These are phyloP conservation scores for Stenogyne calaminthoides DNA, from an alignment of 305 asterid species.

Conservation along the genomic window DNA sequence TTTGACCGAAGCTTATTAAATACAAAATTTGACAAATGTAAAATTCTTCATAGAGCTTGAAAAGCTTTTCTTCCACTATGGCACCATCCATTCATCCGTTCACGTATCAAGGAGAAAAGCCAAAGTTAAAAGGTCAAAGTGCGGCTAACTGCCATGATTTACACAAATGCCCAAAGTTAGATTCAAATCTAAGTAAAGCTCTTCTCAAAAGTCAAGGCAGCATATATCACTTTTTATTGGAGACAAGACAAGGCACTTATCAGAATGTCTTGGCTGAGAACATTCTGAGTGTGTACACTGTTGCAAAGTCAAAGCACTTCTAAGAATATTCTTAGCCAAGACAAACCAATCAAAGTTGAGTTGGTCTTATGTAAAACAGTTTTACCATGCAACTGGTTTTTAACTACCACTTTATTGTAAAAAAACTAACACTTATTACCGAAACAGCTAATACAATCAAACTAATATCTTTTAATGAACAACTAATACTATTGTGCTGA, in stretches of 20 bases:
- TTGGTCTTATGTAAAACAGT: neutral
- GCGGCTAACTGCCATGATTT: neutral
- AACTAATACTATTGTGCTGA: neutral
- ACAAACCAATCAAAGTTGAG: neutral
- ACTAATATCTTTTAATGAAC: too few species aligned
- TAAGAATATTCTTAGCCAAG: constrained; percentile 6
- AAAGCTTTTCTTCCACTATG: constrained; percentile 10
- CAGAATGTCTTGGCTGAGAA: too few species aligned
- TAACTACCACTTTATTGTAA: too few species aligned
- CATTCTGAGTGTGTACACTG: too few species aligned
- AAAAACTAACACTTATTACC: too few species aligned
- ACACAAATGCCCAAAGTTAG: neutral
- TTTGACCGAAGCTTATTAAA: neutral
- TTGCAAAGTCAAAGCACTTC: too few species aligned
- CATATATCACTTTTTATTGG: neutral
- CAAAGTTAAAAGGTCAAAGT: constrained; percentile 6
- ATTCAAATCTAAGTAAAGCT: neutral
- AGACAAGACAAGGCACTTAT: too few species aligned
- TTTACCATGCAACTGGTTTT: too few species aligned
- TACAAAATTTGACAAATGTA: constrained; percentile 4
- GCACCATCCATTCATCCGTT: constrained; percentile 25
- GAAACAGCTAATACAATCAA: too few species aligned
- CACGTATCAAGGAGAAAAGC: neutral
- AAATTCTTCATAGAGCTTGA: constrained; percentile 1
- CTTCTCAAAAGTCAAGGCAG: constrained; percentile 15